These are phyloP conservation scores for Clathrus columnatus DNA, from an alignment of 768 basidiomycete species.

Conservation along the genomic window DNA sequence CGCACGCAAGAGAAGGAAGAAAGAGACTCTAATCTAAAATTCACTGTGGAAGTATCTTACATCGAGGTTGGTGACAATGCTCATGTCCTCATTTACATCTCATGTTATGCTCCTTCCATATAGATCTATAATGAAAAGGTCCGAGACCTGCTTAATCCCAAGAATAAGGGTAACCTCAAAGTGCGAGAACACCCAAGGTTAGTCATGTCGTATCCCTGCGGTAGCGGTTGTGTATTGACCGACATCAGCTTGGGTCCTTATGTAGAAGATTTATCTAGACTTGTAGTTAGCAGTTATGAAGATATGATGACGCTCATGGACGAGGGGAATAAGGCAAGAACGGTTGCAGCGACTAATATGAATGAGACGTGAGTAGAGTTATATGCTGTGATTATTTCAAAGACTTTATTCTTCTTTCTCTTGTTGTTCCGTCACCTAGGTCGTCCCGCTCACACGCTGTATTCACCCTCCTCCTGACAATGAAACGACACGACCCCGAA, in stretches of 20 bases:
- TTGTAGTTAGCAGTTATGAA: slow-evolving; percentile 82
- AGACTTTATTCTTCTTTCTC: neutral
- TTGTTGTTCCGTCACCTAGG: slow-evolving; percentile 29
- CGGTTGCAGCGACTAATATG: slow-evolving; percentile 99
- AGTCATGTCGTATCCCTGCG: neutral
- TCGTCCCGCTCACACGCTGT: slow-evolving; percentile 98
- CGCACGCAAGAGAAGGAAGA: slow-evolving; percentile 62
- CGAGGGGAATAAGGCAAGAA: slow-evolving; percentile 97
- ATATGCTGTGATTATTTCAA: slow-evolving; percentile 7
- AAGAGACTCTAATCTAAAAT: slow-evolving; percentile 59
- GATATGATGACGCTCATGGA: slow-evolving; percentile 99
- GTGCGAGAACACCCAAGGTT: slow-evolving; percentile 94
- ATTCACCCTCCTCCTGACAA: slow-evolving; percentile 89
- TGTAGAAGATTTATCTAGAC: slow-evolving; percentile 93
- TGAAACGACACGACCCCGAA: slow-evolving; percentile 76
- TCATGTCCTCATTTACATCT: slow-evolving; percentile 1
- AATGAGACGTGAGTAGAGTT: slow-evolving; percentile 80
- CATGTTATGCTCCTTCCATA: neutral
- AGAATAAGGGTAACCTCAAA: slow-evolving; percentile 91
- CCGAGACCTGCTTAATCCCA: slow-evolving; percentile 92
- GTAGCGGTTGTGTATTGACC: neutral
- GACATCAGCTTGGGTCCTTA: slow-evolving; percentile 68
- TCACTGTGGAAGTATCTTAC: slow-evolving; percentile 96
- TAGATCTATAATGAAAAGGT: slow-evolving; percentile 98
- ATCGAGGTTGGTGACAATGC: slow-evolving; percentile 57